Evolutionary conservation across 164 flowering plant genomes (phyloP).

Genomic region (Litsea cubeba): DNA sequence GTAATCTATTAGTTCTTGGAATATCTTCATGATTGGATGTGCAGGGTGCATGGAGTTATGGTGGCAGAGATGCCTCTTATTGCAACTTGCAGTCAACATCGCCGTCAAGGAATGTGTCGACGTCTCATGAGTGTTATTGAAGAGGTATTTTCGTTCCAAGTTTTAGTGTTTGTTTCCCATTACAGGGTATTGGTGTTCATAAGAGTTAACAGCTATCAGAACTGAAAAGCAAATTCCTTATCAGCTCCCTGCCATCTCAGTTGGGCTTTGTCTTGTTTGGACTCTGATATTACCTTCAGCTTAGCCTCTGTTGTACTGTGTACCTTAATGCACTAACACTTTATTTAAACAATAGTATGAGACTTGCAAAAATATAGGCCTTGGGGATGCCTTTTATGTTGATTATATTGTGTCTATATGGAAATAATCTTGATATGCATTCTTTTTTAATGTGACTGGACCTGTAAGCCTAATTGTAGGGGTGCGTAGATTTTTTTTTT

Average conservation of each 20-base stretch:
- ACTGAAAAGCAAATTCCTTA: background rate
- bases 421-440: too few species aligned
- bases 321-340: background rate
- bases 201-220: background rate
- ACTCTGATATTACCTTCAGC: background rate
- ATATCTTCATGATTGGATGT: background rate
- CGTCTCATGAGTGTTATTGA: conserved; percentile 72
- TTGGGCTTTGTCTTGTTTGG: background rate
- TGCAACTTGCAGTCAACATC: conserved; percentile 80
- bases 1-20: too few species aligned
- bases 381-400: too few species aligned
- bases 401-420: too few species aligned
- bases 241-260: background rate
- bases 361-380: too few species aligned
- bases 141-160: conserved; percentile 47
- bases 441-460: too few species aligned
- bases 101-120: conserved; percentile 96
- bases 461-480: too few species aligned
- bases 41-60: conserved; percentile 78
- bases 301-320: background rate
- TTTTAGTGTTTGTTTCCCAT: too few species aligned
- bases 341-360: too few species aligned
- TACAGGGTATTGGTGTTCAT: too few species aligned
- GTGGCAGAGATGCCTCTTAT: conserved; percentile 97
- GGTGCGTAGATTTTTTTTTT: too few species aligned